phyloP scores from a whole-genome alignment of 2,329 filamentous ascomycete species.

The Fusarium sp. region DNA sequence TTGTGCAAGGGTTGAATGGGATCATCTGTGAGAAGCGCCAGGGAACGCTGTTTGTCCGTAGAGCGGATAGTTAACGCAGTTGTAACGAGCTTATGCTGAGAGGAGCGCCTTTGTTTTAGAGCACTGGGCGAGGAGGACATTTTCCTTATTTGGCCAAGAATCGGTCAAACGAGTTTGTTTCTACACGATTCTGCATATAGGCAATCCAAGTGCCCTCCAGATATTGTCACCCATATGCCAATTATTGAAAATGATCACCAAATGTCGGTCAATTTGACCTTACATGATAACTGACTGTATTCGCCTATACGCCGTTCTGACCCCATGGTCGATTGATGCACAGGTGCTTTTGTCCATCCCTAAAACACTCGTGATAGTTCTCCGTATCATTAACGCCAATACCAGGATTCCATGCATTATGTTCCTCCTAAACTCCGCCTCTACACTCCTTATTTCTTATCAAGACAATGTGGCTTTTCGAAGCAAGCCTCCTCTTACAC shows the following conservation, averaged over 20 bases:
- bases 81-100: conserved; percentile 45
- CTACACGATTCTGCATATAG: conserved; percentile 51
- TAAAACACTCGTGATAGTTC: conserved; percentile 20
- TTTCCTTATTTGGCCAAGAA: conserved; percentile 43
- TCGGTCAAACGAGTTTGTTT: conserved; percentile 46
- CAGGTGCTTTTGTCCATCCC: conserved; percentile 24
- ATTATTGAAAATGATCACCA: conserved; percentile 7
- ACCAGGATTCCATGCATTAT: conserved; percentile 40
- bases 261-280: conserved; percentile 7
- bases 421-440: conserved; percentile 40
- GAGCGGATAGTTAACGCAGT: conserved; percentile 39
- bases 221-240: conserved; percentile 13
- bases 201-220: conserved; percentile 46
- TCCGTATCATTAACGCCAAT: conserved; percentile 45
- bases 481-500: conserved; percentile 15
- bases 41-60: conserved; percentile 34
- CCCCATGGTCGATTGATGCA: conserved; percentile 16
- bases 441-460: conserved; percentile 15
- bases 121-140: conserved; percentile 44
- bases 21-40: conserved; percentile 26
- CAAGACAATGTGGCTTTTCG: conserved; percentile 24
- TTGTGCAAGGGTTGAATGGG: conserved; percentile 15
- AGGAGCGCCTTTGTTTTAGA: conserved; percentile 47
- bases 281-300: conserved; percentile 23
- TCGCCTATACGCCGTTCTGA: conserved; percentile 22